Evolutionary conservation across 345 rosid genomes (phyloP).

Genomic region (Lepidium didymum): DNA sequence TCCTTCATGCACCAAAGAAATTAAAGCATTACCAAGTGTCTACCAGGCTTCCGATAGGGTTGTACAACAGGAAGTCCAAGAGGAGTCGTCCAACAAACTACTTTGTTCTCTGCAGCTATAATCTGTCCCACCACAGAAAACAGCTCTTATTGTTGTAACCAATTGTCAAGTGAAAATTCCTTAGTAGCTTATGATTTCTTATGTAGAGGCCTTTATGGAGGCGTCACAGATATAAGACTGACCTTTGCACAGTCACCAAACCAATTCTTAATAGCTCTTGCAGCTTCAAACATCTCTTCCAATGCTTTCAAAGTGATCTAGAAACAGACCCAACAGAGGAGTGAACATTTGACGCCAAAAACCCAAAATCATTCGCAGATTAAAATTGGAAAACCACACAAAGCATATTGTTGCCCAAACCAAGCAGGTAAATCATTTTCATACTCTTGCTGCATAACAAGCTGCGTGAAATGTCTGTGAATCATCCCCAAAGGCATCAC

Average conservation of each 20-base stretch:
- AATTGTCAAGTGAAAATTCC: neutral
- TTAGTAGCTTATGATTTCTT: neutral
- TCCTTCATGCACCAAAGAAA: conserved; percentile 1
- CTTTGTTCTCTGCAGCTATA: conserved; percentile 68
- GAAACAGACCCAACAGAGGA: conserved; percentile 19
- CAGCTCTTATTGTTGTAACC: conserved; percentile 18
- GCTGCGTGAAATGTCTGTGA: conserved; percentile 47
- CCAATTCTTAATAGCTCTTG: conserved; percentile 91
- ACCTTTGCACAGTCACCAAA: conserved; percentile 99
- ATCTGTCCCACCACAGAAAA: conserved; percentile 44
- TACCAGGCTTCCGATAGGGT: conserved; percentile 74
- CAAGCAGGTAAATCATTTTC: conserved; percentile 23
- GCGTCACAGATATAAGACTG: neutral
- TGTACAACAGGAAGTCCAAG: conserved; percentile 98
- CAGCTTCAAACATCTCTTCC: conserved; percentile 98
- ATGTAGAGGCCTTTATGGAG: neutral
- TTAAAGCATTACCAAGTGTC: conserved; percentile 59
- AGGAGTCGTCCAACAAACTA: conserved; percentile 88
- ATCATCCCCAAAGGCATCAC: conserved; percentile 59
- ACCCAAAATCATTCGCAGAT: neutral
- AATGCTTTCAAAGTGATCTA: conserved; percentile 86
- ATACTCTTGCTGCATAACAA: conserved; percentile 91
- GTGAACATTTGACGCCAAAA: neutral
- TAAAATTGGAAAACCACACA: neutral
- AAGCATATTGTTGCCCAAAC: conserved; percentile 6